phyloP scores from a whole-genome alignment of 371 early-diverging fungal species.

The Zancudomyces culisetae region DNA sequence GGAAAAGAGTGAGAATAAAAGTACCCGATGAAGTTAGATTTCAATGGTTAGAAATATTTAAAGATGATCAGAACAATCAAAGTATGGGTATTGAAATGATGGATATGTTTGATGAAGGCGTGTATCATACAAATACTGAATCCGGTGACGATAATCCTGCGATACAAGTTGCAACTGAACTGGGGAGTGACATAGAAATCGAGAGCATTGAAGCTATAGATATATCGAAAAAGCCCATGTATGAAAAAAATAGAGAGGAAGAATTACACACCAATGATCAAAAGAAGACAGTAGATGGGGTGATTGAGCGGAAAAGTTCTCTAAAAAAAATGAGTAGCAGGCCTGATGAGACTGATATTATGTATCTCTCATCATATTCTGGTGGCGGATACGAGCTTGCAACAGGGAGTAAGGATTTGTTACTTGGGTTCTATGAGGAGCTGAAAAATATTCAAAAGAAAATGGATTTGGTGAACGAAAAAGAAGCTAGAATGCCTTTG shows the following conservation, averaged over 20 bases:
- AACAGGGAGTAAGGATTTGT: no score
- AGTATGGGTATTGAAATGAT: no score
- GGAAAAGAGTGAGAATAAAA: slow-evolving; percentile 12
- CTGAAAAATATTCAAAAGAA: no score
- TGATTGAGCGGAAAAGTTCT: background rate
- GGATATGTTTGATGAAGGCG: background rate
- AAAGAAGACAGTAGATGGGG: background rate
- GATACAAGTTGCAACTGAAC: background rate
- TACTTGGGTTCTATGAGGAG: no score
- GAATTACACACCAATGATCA: background rate
- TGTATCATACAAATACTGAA: background rate
- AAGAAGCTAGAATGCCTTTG: no score
- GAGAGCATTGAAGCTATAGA: no score
- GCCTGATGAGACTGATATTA: background rate
- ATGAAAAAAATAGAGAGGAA: no score
- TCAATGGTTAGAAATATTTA: slow-evolving; percentile 23
- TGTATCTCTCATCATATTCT: no score
- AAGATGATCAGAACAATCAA: slow-evolving; percentile 8
- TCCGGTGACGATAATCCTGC: background rate
- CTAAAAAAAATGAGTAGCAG: background rate
- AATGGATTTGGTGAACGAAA: no score
- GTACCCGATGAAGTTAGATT: slow-evolving; percentile 25
- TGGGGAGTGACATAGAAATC: background rate
- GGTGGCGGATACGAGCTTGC: no score
- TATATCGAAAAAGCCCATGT: no score